Evolutionary conservation across 192 early-diverging fungal species (phyloP).

Genomic region (Coemansia sp.): DNA sequence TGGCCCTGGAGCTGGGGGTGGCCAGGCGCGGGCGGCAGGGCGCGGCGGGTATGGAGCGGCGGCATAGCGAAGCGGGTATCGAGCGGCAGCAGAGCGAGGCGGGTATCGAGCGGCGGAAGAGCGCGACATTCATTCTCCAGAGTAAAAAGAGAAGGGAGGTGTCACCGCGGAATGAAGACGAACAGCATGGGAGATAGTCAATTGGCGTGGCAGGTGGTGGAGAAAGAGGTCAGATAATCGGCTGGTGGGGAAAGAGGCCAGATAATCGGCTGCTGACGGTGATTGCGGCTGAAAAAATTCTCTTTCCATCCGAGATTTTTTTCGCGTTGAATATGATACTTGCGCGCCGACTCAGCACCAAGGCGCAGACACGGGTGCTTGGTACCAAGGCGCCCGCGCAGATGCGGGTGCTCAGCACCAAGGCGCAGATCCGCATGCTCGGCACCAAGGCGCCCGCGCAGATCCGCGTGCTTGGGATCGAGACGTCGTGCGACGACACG

Average conservation of each 20-base stretch:
- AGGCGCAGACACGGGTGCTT: no score
- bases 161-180: slow-evolving; percentile 2
- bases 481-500: slow-evolving; percentile 81
- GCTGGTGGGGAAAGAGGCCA: not conserved
- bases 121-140: slow-evolving; percentile 8
- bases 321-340: no score
- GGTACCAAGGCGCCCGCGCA: not conserved
- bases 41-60: not conserved
- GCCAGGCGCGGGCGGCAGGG: not conserved
- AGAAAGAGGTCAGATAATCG: not conserved
- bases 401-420: slow-evolving; percentile 59
- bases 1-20: not conserved
- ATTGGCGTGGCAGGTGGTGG: not conserved
- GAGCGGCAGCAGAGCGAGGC: slow-evolving; percentile 5
- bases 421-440: no score
- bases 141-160: not conserved
- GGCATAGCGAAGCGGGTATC: not conserved
- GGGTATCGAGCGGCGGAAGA: slow-evolving; percentile 3
- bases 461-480: slow-evolving; percentile 60
- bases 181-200: not conserved
- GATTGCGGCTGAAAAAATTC: not conserved
- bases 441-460: not conserved
- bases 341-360: not conserved
- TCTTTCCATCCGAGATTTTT: not conserved
- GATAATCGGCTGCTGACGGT: not conserved